Evolutionary conservation across 2,329 filamentous ascomycete species (phyloP), one percentile per base, ranked within the genome.

Genomic region (Fusarium torulosum): DNA sequence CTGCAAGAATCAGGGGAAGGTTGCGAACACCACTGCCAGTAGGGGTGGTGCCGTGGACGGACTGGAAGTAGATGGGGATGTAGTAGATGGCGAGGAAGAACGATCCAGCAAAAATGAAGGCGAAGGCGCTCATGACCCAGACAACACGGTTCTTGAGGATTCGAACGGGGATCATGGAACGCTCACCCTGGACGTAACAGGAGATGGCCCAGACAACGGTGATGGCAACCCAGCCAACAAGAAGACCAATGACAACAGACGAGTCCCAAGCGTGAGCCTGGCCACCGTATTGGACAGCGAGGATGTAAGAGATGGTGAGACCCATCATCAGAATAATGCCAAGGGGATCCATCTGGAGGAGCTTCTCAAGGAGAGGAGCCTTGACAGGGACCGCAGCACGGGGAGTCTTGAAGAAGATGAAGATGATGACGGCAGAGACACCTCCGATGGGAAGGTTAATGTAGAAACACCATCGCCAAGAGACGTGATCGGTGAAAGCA

Each of bases 251-350:
- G 38, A 84, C 78, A 15, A 72, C 55, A 25, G 77, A 76, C 0
- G 75, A 76, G 56, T 76, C 75, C 83, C 83, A 86, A 14, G 77
- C 46, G 51, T 84, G 76, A 0, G 77, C 77, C 27, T 78, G 75
- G 5, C 83, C 83, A 49, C 81, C 83, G 73, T 81, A 85, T 69
- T 85, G 81, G 2, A 85, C 74, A 19, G 82, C 83, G 5, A 85
- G 76, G 49, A 85, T 76, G 64, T 80, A 79, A 67, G 75, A 74
- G 72, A 85, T 66, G 74, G 80, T 75, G 71, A 77, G 73, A 66
- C 76, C 75, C 79, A 86, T 81, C 42, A 86, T 73, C 35, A 84
- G 69, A 20, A 79, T 72, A 7, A 80, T 77, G 3, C 84, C 84
- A 3, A 80, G 59, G 6, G 81, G 76, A 62, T 86, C 84, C 76